A percentile compares a stretch with the other conserved stretches of the same genome.
These are phyloP conservation scores for Chaetomium strumarium DNA, from an alignment of 2,329 filamentous ascomycete genomes.

Conservation along the genomic window DNA sequence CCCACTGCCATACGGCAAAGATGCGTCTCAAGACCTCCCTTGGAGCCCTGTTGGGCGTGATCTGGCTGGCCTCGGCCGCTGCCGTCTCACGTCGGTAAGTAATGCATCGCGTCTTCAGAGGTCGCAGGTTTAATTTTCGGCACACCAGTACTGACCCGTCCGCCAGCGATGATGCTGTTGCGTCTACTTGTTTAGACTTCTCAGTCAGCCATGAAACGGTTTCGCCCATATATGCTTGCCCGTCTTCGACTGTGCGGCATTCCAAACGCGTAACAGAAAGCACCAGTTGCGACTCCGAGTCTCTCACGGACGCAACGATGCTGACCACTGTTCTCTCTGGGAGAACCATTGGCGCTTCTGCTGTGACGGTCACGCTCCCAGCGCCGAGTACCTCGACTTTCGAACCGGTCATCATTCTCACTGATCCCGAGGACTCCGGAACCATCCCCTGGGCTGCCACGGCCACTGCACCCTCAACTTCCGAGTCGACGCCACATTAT, in stretches of 20 bases:
- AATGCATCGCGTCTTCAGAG: not conserved
- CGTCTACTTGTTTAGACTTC: not conserved
- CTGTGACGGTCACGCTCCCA: not conserved
- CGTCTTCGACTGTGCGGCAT: not conserved
- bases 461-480: constrained; percentile 3
- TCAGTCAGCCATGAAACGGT: not conserved
- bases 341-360: not conserved
- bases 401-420: constrained; percentile 12
- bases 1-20: constrained; percentile 16
- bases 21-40: constrained; percentile 37
- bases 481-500: not conserved
- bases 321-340: not conserved
- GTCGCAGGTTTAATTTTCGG: too few species aligned
- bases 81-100: constrained; percentile 33
- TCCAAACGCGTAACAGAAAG: too few species aligned
- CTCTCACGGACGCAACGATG: constrained; percentile 19
- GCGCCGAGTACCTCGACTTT: constrained; percentile 7
- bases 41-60: constrained; percentile 32
- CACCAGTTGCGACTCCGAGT: constrained; percentile 2
- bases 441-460: constrained; percentile 2
- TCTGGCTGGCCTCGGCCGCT: constrained; percentile 31
- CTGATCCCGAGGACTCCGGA: not conserved
- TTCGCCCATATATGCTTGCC: not conserved
- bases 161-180: constrained; percentile 6
- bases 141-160: constrained; percentile 1